Percentiles rank a stretch among this genome's conserved stretches.
phyloP scores from a whole-genome alignment of 371 early-diverging fungal genomes.

The Mortierella polycephala region DNA sequence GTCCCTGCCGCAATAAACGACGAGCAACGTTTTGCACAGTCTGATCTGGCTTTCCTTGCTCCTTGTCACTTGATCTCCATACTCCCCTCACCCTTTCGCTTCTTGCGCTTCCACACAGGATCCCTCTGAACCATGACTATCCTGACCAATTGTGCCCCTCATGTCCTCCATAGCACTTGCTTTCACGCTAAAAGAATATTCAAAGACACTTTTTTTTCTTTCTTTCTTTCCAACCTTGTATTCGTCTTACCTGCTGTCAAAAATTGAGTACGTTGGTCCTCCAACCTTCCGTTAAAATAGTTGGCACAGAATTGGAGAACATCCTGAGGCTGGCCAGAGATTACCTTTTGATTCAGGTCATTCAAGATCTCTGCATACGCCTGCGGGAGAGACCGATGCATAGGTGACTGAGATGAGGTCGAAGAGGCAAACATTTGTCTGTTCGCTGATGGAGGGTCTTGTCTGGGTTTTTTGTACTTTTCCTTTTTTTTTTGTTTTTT shows the following conservation, averaged over 20 bases:
- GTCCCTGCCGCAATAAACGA: no score
- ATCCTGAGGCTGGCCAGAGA: constrained; percentile 76
- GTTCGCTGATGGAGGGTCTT: neutral
- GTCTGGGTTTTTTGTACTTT: neutral
- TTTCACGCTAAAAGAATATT: no score
- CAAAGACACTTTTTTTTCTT: neutral
- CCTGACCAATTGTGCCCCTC: neutral
- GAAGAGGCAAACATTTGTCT: constrained; percentile 52
- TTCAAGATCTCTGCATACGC: constrained; percentile 70
- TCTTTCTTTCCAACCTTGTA: neutral
- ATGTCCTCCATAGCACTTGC: neutral
- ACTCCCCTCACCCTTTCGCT: no score
- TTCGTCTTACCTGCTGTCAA: constrained; percentile 55
- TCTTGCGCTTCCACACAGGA: no score
- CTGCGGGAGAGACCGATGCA: constrained; percentile 53
- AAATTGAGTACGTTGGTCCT: constrained; percentile 72
- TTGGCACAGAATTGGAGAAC: constrained; percentile 92
- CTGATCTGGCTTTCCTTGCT: no score
- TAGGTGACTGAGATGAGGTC: constrained; percentile 52
- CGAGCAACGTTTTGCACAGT: no score
- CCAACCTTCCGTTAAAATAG: constrained; percentile 83
- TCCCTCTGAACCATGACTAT: neutral
- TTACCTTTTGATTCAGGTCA: constrained; percentile 69
- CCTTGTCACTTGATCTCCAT: no score
- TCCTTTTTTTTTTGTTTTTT: neutral